Conservation (phyloP, 2,329 filamentous ascomycete species). For the Blastomyces gilchristii region DNA sequence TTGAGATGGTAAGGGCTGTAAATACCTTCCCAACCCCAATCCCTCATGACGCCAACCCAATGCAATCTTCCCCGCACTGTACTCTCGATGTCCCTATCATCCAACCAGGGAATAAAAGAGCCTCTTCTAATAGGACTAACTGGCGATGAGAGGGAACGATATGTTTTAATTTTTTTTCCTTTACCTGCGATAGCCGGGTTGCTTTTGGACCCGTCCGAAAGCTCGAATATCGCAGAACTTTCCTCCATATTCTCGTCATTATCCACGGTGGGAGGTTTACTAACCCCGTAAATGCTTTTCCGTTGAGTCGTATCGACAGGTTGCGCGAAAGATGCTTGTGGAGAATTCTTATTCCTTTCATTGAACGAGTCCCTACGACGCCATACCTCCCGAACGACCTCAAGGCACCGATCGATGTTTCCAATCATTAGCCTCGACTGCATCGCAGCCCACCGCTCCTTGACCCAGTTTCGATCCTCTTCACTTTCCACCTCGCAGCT, state of each 20-base stretch:
- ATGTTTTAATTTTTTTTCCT: background rate
- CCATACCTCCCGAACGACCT: slow-evolving; percentile 60
- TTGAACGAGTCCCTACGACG: slow-evolving; percentile 47
- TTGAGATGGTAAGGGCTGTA: background rate
- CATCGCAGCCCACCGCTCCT: slow-evolving; percentile 53
- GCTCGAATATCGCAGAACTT: background rate
- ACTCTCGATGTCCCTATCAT: slow-evolving; percentile 47
- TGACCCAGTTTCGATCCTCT: slow-evolving; percentile 55
- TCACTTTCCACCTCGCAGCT: slow-evolving; percentile 52
- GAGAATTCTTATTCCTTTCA: slow-evolving; percentile 28
- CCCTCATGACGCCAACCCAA: slow-evolving; percentile 62
- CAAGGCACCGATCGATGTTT: slow-evolving; percentile 54
- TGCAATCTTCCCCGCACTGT: slow-evolving; percentile 57
- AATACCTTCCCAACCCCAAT: slow-evolving; percentile 61
- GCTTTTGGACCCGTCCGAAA: background rate
- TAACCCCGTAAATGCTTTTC: background rate
- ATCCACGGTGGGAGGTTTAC: background rate
- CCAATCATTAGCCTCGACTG: slow-evolving; percentile 54
- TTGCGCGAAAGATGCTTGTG: slow-evolving; percentile 19
- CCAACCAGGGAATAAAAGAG: slow-evolving; percentile 26
- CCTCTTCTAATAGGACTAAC: slow-evolving; percentile 19
- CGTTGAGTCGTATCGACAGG: slow-evolving; percentile 17
- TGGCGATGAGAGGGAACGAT: slow-evolving; percentile 2
- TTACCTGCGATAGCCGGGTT: slow-evolving; percentile 19
- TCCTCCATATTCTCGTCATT: background rate